Base-by-base conservation (phyloP, 139 green algal genomes). In the Mychonastes homosphaera region DNA sequence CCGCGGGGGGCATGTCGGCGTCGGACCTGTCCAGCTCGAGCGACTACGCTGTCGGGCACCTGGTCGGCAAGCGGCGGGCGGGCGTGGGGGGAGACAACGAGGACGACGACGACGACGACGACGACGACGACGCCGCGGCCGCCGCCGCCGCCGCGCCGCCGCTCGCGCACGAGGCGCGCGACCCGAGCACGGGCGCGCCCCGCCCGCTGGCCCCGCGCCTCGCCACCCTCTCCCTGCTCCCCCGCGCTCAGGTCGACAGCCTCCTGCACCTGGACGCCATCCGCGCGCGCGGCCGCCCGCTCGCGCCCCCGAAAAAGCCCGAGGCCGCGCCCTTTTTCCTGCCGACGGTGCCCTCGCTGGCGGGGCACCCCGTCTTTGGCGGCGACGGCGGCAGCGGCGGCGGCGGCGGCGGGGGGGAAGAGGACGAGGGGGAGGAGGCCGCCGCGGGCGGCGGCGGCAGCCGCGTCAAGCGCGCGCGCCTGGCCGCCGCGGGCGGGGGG, bases 301-400 rank as follows among this genome's bases (percentile, higher is more conserved):
- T 89, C 2, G 55, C 87, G 53, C 79, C 87, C 0, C 78, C 83
- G 27, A 90, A 91, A 66, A 98, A 98, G 79, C 91, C 89, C 10
- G 82, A 88, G 38, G 67, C 78, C 2, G 92, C 92, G 21, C 92
- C 92, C 35, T 98, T 99, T 75, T 99, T 99, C 84, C 74, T 99
- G 50, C 92, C 92, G 10, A 93, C 88, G 1, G 35, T 90, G 2
- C 63, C 79, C 4, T 69, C 61, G 0, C 65, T 80, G 49, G 60
- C 15, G 28, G 50, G 48, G 15, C 56, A 87, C 23, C 79, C 83
- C 1, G 66, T 85, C 2, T 89, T 89, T 55, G 78, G 16, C 35
- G 35, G 35, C 3, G 12, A 48, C 4, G 39, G 47, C 34, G 52
- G n/a, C 18, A 34, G 53, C 50, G 15, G 47, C 47, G 2, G 48